Conservation (phyloP, 192 early-diverging fungal genomes). For the Backusella tuberculispora region DNA sequence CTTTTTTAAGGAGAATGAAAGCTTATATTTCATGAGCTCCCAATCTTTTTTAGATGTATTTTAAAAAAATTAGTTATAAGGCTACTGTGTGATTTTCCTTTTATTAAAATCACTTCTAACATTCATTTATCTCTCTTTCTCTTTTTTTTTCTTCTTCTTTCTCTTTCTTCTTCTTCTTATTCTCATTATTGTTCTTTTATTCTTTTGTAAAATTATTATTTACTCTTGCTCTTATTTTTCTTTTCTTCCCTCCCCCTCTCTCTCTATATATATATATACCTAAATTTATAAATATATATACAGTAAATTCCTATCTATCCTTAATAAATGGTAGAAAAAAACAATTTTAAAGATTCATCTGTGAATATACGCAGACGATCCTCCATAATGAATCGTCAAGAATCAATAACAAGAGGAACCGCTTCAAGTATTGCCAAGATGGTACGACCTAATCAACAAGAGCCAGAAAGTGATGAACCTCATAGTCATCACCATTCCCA, state of each 20-base stretch:
- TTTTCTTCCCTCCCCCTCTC: background rate
- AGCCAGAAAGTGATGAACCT: background rate
- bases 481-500: background rate
- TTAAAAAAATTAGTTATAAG: too few species aligned
- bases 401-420: constrained; percentile 16
- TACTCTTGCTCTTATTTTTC: too few species aligned
- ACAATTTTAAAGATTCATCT: background rate
- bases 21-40: too few species aligned
- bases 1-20: too few species aligned
- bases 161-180: too few species aligned
- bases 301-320: background rate
- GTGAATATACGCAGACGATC: background rate
- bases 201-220: too few species aligned
- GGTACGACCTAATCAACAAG: constrained; percentile 1
- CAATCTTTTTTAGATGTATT: too few species aligned
- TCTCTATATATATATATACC: background rate
- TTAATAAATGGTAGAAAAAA: background rate
- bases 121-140: too few species aligned
- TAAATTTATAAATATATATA: background rate
- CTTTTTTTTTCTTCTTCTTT: too few species aligned
- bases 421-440: constrained; percentile 16
- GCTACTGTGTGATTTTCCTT: too few species aligned
- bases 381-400: background rate
- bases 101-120: too few species aligned
- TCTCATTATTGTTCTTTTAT: too few species aligned